A percentile compares a stretch with the other conserved stretches of the same genome.
Conservation (phyloP, 2,329 filamentous ascomycete species). For the Macrophomina tecta region DNA sequence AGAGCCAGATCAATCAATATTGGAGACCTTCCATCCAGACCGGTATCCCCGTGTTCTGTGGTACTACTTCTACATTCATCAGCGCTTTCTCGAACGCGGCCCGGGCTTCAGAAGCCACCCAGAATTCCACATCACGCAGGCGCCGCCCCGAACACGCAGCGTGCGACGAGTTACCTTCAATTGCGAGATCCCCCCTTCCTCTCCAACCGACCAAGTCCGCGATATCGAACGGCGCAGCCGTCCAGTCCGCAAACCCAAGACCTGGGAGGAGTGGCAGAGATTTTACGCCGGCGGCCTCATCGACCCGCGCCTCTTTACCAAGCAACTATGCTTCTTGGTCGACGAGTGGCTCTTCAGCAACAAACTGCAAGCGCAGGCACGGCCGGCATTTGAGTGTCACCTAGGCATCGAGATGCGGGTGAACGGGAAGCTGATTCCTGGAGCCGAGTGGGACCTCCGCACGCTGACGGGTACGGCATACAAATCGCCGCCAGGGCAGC, state of each 20-base stretch:
- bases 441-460: conserved; percentile 11
- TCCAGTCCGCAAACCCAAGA: background rate
- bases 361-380: conserved; percentile 4
- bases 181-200: background rate
- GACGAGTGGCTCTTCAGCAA: conserved; percentile 9
- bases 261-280: background rate
- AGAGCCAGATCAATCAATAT: conserved; percentile 23
- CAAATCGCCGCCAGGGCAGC: background rate
- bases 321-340: background rate
- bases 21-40: conserved; percentile 20
- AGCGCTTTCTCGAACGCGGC: conserved; percentile 22
- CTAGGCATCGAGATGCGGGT: conserved; percentile 8
- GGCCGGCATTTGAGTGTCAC: conserved; percentile 13
- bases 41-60: conserved; percentile 20
- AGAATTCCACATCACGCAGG: conserved; percentile 16
- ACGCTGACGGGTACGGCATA: conserved; percentile 14
- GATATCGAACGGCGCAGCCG: background rate
- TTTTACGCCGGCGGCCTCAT: conserved; percentile 10
- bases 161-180: conserved; percentile 1
- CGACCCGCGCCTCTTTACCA: background rate
- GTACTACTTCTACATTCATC: conserved; percentile 13
- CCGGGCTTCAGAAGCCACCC: conserved; percentile 14
- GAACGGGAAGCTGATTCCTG: background rate
- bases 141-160: conserved; percentile 14
- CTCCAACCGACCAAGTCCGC: background rate